Percentiles rank a stretch among this genome's conserved stretches.
These are phyloP conservation scores for Cudoniella acicularis DNA, from an alignment of 495 filamentous ascomycete species.

Conservation along the genomic window DNA sequence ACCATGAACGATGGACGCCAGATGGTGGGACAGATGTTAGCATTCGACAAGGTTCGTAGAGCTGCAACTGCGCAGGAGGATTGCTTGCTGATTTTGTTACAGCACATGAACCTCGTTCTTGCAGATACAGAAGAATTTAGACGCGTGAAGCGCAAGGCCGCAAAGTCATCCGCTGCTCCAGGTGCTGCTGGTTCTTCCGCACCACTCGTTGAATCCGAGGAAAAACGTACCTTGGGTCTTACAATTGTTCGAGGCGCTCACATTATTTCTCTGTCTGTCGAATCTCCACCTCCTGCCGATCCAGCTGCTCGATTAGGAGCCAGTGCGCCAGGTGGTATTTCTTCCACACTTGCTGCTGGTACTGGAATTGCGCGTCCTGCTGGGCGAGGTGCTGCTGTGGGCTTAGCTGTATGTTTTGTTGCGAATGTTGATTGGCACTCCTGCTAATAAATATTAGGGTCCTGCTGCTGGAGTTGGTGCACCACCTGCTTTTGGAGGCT, in stretches of 20 bases:
- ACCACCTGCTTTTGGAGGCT: constrained; percentile 41
- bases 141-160: constrained; percentile 82
- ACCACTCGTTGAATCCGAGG: constrained; percentile 78
- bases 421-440: constrained; percentile 1
- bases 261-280: constrained; percentile 91
- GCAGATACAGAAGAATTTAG: constrained; percentile 99
- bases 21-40: constrained; percentile 95
- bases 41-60: constrained; percentile 82
- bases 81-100: constrained; percentile 6
- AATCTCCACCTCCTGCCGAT: constrained; percentile 94
- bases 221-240: constrained; percentile 92
- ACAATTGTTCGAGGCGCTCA: constrained; percentile 92
- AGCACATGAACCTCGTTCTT: constrained; percentile 99
- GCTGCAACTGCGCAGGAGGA: not conserved
- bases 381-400: constrained; percentile 83
- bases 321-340: constrained; percentile 62
- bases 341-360: constrained; percentile 68
- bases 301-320: constrained; percentile 85
- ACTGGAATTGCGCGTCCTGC: constrained; percentile 90
- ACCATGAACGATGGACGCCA: constrained; percentile 94
- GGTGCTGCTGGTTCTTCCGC: constrained; percentile 48
- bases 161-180: constrained; percentile 65
- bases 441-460: constrained; percentile 50
- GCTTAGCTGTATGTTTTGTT: constrained; percentile 57
- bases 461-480: constrained; percentile 88